Conservation (phyloP, 768 basidiomycete genomes). For the Serendipita sp. region DNA sequence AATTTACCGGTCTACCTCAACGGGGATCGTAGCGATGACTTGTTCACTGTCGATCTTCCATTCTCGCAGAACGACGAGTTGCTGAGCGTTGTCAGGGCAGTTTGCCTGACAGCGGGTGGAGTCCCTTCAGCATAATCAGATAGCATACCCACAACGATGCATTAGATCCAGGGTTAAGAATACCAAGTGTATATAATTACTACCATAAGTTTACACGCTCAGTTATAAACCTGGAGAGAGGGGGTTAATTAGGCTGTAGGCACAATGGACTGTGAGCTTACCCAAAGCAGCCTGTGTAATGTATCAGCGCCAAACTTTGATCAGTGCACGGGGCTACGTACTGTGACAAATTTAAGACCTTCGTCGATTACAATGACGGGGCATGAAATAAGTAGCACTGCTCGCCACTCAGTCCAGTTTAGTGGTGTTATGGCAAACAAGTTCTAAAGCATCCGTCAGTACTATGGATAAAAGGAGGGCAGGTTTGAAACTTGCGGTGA, state of each 20-base stretch:
- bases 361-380: slow-evolving; percentile 88
- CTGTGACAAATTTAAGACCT: slow-evolving; percentile 49
- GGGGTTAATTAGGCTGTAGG: background rate
- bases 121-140: slow-evolving; percentile 16
- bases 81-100: slow-evolving; percentile 71
- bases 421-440: slow-evolving; percentile 86
- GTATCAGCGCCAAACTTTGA: background rate
- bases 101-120: slow-evolving; percentile 74
- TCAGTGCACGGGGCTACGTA: background rate
- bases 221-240: background rate
- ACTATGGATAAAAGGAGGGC: slow-evolving; percentile 1
- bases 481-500: slow-evolving; percentile 43
- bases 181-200: background rate
- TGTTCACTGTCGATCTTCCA: slow-evolving; percentile 78
- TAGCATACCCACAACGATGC: background rate
- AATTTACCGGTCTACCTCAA: slow-evolving; percentile 90
- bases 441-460: slow-evolving; percentile 25
- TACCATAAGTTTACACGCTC: background rate
- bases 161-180: too few relatives aligned
- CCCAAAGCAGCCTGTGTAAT: background rate
- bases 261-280: background rate
- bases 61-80: slow-evolving; percentile 50
- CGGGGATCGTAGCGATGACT: slow-evolving; percentile 68
- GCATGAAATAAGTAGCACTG: slow-evolving; percentile 70
- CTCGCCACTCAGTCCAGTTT: slow-evolving; percentile 91